A percentile compares a stretch with the other conserved stretches of the same genome.
Conservation (phyloP, 2,329 filamentous ascomycete species). For the Fusarium sublunatum region DNA sequence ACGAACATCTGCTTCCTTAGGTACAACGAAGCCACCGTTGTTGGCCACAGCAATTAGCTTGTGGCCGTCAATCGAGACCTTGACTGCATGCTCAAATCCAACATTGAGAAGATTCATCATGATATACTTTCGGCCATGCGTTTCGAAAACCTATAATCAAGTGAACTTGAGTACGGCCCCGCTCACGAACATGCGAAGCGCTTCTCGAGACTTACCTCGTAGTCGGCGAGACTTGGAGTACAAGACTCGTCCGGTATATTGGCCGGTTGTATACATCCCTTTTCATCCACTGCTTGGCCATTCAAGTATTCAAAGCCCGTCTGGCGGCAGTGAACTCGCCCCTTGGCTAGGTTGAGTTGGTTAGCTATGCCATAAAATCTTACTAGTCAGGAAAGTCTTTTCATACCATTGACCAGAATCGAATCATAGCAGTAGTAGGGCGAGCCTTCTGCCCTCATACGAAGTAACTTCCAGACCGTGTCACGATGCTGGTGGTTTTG, state of each 20-base stretch:
- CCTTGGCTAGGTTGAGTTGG: conserved; percentile 12
- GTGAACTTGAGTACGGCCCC: too few species aligned
- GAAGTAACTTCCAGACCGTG: conserved; percentile 11
- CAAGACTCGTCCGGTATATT: not conserved
- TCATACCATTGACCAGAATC: conserved; percentile 1
- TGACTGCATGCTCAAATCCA: conserved; percentile 9
- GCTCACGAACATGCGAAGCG: too few species aligned
- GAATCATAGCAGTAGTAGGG: conserved; percentile 16
- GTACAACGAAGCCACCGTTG: conserved; percentile 12
- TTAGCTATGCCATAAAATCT: too few species aligned
- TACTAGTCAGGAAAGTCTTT: too few species aligned
- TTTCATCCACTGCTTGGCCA: conserved; percentile 2
- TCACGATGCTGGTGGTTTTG: conserved; percentile 17
- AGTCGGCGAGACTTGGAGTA: not conserved
- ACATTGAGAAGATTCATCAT: conserved; percentile 18
- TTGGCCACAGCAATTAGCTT: conserved; percentile 8
- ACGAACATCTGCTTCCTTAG: too few species aligned
- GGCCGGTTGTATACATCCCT: conserved; percentile 3
- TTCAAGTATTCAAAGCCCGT: not conserved
- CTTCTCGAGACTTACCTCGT: not conserved
- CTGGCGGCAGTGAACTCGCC: conserved; percentile 11
- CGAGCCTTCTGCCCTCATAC: conserved; percentile 10
- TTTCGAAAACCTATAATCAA: conserved; percentile 1
- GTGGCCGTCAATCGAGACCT: conserved; percentile 6
- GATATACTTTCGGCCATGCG: not conserved